Evolutionary conservation across 2,329 filamentous ascomycete genomes (phyloP), one percentile per base, ranked within the genome.

Genomic region (Talaromyces sp.): DNA sequence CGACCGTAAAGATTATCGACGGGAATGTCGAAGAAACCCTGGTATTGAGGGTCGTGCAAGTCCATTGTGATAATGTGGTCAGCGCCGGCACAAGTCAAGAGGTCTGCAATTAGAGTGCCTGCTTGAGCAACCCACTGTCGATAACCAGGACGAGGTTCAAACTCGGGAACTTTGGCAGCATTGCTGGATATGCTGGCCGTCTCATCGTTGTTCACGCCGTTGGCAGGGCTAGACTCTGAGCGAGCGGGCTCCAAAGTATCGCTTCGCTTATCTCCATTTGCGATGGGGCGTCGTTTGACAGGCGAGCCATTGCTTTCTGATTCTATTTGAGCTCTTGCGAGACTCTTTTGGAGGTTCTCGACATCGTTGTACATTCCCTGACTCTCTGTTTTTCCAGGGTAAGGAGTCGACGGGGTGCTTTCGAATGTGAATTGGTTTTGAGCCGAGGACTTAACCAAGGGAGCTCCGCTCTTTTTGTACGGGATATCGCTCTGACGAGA

Each of bases 11-110:
- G 81, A 73, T 99, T 99, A 77, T 99, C 94, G 58, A 99, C 94
- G 2, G 94, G 94, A 59, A 97, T 96, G 70, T 99, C 93, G 70
- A 99, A 97, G 80, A 97, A 99, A 56, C 94, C 94, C 75, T 99
- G 94, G 70, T 97, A 97, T 75, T 99, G 91, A 41, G 91, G 89
- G 73, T 97, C 93, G 72, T 94, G 91, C 54, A 99, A 82, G 70
- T 99, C 94, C 89, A 99, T 95, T 33, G 93, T 97, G 72, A 97
- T 97, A 71, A 94, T 87, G 75, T 97, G 94, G 73, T 99, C 93
- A 46, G 94, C 91, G 63, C 94, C 94, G 63, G 94, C 93, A 75
- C 92, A 97, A 40, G 91, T 97, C 64, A 99, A 81, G 45, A 99
- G 84, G 72, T 97, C 92, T 53, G 94, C 94, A 51, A 99, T 89